Conservation (phyloP, 2,329 filamentous ascomycete species). For the Aspergillus fumigatiaffinis region DNA sequence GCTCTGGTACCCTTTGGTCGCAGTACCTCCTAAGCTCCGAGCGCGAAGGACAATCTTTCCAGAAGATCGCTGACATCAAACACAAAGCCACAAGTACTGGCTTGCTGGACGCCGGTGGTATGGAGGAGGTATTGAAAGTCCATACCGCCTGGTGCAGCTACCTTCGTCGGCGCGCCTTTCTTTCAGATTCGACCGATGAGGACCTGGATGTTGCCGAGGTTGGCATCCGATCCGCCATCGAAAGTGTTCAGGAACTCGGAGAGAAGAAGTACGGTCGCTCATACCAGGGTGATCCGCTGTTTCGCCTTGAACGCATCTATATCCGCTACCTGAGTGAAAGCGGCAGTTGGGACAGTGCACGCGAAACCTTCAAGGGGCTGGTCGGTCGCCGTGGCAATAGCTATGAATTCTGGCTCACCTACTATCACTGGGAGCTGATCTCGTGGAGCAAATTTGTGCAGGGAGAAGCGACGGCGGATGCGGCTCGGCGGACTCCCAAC, state of each 20-base stretch:
- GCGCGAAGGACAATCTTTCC: conserved; percentile 69
- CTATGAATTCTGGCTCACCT: conserved; percentile 91
- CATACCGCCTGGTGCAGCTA: conserved; percentile 95
- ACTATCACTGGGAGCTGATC: conserved; percentile 88
- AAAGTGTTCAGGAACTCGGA: conserved; percentile 75
- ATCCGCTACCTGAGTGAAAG: conserved; percentile 89
- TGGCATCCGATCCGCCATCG: conserved; percentile 77
- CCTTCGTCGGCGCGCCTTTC: conserved; percentile 78
- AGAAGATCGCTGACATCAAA: conserved; percentile 83
- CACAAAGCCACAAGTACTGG: conserved; percentile 85
- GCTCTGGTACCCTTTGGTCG: conserved; percentile 88
- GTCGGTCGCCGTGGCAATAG: conserved; percentile 67
- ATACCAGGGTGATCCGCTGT: conserved; percentile 83
- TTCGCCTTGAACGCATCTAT: conserved; percentile 83
- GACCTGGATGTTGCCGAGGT: conserved; percentile 87
- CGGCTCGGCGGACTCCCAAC: conserved; percentile 55
- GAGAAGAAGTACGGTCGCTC: conserved; percentile 71
- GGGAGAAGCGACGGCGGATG: conserved; percentile 50
- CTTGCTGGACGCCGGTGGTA: conserved; percentile 76
- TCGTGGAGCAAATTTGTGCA: conserved; percentile 58
- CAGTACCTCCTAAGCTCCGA: conserved; percentile 83
- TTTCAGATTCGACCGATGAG: conserved; percentile 69
- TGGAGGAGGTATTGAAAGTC: conserved; percentile 85
- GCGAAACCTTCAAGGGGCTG: conserved; percentile 72
- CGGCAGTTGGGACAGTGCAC: conserved; percentile 69